Base-by-base conservation (phyloP, 2,329 filamentous ascomycete species). In the Aspergillus fischeri region DNA sequence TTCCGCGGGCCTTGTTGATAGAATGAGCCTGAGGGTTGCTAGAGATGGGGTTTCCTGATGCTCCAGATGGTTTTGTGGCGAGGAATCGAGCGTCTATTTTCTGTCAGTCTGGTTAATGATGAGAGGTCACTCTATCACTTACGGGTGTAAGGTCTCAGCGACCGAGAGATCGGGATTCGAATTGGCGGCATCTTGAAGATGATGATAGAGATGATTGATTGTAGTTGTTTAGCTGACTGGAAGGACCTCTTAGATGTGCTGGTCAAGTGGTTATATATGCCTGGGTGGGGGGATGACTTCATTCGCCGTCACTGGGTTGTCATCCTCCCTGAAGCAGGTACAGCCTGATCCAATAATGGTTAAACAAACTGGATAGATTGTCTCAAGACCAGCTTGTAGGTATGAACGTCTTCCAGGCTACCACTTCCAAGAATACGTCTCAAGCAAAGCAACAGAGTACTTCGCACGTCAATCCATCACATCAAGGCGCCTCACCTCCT, bases 1-100 rank as follows among this genome's bases (percentile, higher is more conserved):
- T 56, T 20, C 54, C 49, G 54, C 54, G 54, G 20, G 54, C 49
- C 4, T 52, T 4, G 42, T 56, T 56, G 42, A 56, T 53, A 11
- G 49, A 41, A 25, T 56, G 42, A 14, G 28, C 47, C 14, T 21
- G 41, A 9, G 49, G 49, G 49, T 24, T 25, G 29, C 54, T 56
- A 42, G 49, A 53, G 6, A 38, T 4, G 14, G 54, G 54, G 4
- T 35, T 35, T 17, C 28, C 28, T 2, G 28, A 10, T 8, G 27
- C 7, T 28, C 10, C 10, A 1, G 29, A 44, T 56, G 32, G 32
- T 35, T 17, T 35, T 17, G 32, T 35, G 14, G 32, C 14, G 32
- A 35, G 14, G 32, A 35, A 17, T 35, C 32, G 32, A 14, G 32
- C 11, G 4, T 14, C 32, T 35, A 17, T 4, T 11, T 14, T 35